A percentile compares a stretch with the other conserved stretches of the same genome.
Evolutionary conservation across 768 basidiomycete species (phyloP).

Genomic region (Leccinum obscurum): DNA sequence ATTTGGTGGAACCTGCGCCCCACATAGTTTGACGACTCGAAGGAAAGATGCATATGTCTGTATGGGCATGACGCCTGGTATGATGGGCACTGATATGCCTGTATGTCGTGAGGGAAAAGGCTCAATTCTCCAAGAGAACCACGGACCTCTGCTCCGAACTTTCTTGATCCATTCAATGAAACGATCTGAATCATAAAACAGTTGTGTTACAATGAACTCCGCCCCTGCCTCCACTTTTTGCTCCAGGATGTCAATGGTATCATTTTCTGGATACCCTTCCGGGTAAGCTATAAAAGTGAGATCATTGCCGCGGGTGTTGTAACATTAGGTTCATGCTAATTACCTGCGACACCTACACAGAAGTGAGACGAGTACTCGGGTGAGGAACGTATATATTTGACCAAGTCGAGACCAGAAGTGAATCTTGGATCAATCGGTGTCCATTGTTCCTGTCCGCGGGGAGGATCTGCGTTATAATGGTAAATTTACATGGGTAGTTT

Average conservation of each 20-base stretch:
- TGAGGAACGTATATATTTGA: conserved; percentile 79
- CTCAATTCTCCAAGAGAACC: neutral
- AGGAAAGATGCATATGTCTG: conserved; percentile 95
- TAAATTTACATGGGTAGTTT: neutral
- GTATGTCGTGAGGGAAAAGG: conserved; percentile 11
- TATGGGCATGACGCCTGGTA: conserved; percentile 97
- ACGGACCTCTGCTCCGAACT: conserved; percentile 69
- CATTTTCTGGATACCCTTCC: conserved; percentile 76
- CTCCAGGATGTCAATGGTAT: conserved; percentile 69
- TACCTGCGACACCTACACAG: conserved; percentile 94
- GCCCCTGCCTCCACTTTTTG: conserved; percentile 93
- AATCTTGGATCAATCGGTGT: conserved; percentile 83
- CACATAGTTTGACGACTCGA: conserved; percentile 87
- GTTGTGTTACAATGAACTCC: conserved; percentile 93
- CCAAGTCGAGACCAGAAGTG: conserved; percentile 84
- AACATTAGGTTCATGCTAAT: conserved; percentile 1
- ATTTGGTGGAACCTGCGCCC: conserved; percentile 67
- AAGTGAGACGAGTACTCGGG: conserved; percentile 81
- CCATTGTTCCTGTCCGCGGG: conserved; percentile 93
- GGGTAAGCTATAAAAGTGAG: conserved; percentile 67
- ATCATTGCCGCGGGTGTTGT: neutral
- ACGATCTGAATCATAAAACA: conserved; percentile 93
- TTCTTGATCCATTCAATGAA: conserved; percentile 79
- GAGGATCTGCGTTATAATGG: conserved; percentile 63
- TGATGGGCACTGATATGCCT: conserved; percentile 90